Evolutionary conservation across 1,139 yeast genomes (phyloP).

Genomic region (Arxiozyma slooffiae): DNA sequence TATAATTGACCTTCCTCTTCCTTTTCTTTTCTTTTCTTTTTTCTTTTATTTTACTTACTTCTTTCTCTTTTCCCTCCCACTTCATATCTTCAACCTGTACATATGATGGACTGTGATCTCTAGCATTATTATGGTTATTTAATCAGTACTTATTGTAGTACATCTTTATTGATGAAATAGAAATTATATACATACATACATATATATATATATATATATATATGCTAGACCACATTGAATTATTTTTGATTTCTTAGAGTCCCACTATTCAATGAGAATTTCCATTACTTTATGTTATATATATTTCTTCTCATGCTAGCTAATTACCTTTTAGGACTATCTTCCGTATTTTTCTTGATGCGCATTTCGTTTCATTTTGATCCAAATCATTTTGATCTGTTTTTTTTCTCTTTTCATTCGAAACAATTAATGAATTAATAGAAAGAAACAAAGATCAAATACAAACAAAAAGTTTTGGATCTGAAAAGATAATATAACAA

Average conservation of each 20-base stretch:
- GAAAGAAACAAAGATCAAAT: background rate
- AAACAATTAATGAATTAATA: too few species aligned
- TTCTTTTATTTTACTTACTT: too few species aligned
- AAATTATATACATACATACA: too few species aligned
- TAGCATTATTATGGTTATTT: background rate
- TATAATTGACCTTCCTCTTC: background rate
- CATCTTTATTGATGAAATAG: too few species aligned
- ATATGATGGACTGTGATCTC: background rate
- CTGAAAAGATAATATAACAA: background rate
- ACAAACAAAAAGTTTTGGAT: background rate
- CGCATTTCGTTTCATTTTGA: background rate
- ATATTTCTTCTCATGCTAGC: background rate
- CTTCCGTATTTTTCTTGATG: background rate
- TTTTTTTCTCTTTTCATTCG: too few species aligned
- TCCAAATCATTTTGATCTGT: background rate
- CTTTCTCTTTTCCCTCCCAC: background rate
- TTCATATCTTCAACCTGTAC: background rate
- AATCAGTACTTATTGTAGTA: background rate
- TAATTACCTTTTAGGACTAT: too few species aligned
- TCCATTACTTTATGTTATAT: background rate
- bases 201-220: too few species aligned
- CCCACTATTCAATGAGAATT: background rate
- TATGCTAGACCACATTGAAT: background rate
- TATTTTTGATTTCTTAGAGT: too few species aligned
- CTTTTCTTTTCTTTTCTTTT: background rate